These are phyloP conservation scores for Mycena venus DNA, from an alignment of 768 basidiomycete genomes.

Conservation along the genomic window DNA sequence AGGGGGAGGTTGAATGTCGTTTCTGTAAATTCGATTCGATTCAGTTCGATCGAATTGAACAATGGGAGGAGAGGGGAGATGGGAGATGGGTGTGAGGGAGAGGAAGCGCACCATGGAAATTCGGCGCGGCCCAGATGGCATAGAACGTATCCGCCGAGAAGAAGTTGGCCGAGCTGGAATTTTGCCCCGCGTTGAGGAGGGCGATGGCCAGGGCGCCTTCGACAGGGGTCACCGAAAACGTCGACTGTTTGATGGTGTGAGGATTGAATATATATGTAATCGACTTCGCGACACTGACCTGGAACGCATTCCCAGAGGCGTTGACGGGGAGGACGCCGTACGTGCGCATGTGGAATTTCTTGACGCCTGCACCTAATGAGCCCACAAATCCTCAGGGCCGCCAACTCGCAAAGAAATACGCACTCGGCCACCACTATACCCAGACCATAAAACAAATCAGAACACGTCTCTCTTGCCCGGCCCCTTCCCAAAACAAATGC, in stretches of 20 bases:
- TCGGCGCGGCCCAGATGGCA: conserved; percentile 47
- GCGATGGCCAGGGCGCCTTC: conserved; percentile 45
- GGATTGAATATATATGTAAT: background rate
- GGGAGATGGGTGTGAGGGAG: too few species aligned
- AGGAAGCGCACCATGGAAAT: conserved; percentile 54
- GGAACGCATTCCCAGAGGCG: conserved; percentile 48
- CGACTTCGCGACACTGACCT: conserved; percentile 35
- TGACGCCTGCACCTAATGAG: conserved; percentile 38
- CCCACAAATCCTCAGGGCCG: too few species aligned
- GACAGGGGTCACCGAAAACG: conserved; percentile 48
- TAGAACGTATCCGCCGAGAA: conserved; percentile 48
- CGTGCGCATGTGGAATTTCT: conserved; percentile 53
- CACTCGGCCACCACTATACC: conserved; percentile 53
- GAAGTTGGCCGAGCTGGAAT: conserved; percentile 48
- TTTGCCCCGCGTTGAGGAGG: conserved; percentile 50
- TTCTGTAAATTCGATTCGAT: conserved; percentile 32
- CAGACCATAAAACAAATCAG: too few species aligned
- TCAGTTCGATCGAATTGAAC: too few species aligned
- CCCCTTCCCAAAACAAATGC: too few species aligned
- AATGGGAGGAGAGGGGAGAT: background rate
- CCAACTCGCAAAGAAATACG: too few species aligned
- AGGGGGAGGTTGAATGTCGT: conserved; percentile 46
- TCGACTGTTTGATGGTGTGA: conserved; percentile 38
- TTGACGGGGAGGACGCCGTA: conserved; percentile 48
- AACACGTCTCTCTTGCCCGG: too few species aligned